Conservation (phyloP, 73 alveolate genomes). For the Effrenium voratum region DNA sequence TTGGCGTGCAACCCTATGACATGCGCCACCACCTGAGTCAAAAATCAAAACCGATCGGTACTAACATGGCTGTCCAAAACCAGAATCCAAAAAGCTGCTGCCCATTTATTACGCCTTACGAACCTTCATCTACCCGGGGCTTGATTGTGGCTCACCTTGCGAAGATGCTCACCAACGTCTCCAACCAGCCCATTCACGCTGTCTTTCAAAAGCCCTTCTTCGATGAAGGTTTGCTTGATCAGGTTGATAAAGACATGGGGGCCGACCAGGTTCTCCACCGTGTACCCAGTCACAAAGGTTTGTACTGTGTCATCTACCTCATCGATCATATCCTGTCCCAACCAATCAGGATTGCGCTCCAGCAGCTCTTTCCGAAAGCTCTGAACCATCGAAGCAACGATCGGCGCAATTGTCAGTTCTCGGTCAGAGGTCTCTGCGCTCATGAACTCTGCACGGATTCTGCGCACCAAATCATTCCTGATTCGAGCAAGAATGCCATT, state of each 20-base stretch:
- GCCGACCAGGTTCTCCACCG: constrained; percentile 38
- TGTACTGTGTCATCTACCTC: constrained; percentile 3
- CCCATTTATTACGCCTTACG: too few species aligned
- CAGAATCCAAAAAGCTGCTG: too few species aligned
- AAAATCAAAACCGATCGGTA: too few species aligned
- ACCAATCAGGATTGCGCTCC: constrained; percentile 30
- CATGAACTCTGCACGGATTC: constrained; percentile 41
- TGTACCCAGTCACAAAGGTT: constrained; percentile 43
- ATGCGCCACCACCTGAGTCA: constrained; percentile 20
- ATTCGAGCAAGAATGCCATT: background rate
- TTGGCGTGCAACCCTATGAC: background rate
- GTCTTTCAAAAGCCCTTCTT: constrained; percentile 39
- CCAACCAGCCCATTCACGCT: background rate
- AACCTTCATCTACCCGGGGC: too few species aligned
- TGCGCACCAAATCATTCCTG: constrained; percentile 23
- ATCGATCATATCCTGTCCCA: constrained; percentile 23
- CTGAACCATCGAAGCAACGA: background rate
- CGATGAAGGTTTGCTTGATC: constrained; percentile 5
- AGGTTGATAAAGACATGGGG: constrained; percentile 40
- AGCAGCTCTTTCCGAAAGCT: background rate
- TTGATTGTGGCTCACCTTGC: too few species aligned
- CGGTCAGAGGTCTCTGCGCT: background rate
- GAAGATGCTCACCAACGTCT: constrained; percentile 16
- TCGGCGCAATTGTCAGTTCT: constrained; percentile 46
- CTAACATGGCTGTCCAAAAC: too few species aligned